Evolutionary conservation across 768 basidiomycete genomes (phyloP), one percentile per base, ranked within the genome.

Genomic region (Boletus patriciae): DNA sequence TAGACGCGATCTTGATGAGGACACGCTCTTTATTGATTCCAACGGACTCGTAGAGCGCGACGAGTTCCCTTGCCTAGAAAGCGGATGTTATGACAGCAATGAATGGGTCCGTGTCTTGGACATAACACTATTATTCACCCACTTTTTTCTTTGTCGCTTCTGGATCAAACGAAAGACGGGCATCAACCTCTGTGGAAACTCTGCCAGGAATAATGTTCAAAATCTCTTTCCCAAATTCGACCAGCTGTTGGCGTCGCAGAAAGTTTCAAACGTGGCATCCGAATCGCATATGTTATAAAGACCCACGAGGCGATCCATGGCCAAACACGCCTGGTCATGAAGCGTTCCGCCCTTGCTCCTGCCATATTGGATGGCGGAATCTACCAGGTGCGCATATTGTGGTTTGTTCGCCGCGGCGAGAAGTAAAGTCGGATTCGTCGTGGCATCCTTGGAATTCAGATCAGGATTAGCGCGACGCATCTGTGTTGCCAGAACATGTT

Each of bases 151-250:
- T 94, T 52, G 91, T 95, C 11, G 73, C 90, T 70, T 86, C 85
- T 74, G 88, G 92, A 77, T 97, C 89, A 74, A 96, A 96, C 46
- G 94, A 97, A 50, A 98, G 85, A 62, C 90, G 87, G 34, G 95
- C 96, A 74, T 98, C 96, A 61, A 98, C 92, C 75, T 98, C 96
- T 54, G 96, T 98, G 37, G 96, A 98, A 58, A 98, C 94, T 70
- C 96, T 89, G 52, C 95, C 96, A 43, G 95, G 95, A 66, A 98
- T 92, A 74, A 98, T 92, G 56, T 77, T 75, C 57, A 98, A 80
- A 67, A 98, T 98, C 75, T 89, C 93, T 71, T 86, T 90, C 62
- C 96, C 96, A 76, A 98, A 98, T 72, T 92, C 94, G 60, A 97
- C 91, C 55, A 98, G 84, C 93, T 94, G 66, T n/a, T 29, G 29